Conservation (phyloP, 306 rosid species). For the Cucumis cinereus region DNA sequence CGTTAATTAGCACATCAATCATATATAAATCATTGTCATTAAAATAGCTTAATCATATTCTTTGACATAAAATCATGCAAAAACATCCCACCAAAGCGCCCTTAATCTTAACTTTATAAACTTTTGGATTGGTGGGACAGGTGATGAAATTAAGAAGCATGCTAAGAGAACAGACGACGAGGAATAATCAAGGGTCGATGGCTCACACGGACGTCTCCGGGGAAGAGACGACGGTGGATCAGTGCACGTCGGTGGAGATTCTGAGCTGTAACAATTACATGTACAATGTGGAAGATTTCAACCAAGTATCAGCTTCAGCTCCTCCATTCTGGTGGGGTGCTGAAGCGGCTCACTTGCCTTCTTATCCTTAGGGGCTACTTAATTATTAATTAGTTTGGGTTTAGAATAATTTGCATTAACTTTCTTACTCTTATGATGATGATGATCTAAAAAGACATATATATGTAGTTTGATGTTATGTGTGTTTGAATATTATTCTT, state of each 20-base stretch:
- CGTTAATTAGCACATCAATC: too few species aligned
- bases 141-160: constrained; percentile 52
- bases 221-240: constrained; percentile 76
- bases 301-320: constrained; percentile 33
- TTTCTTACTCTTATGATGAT: neutral
- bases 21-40: too few species aligned
- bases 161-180: constrained; percentile 44
- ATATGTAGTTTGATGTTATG: neutral
- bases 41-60: too few species aligned
- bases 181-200: constrained; percentile 43
- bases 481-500: neutral
- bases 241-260: constrained; percentile 47
- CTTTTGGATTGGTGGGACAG: constrained; percentile 11
- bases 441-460: neutral
- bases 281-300: constrained; percentile 44
- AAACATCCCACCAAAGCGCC: neutral
- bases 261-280: constrained; percentile 31
- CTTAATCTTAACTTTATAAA: neutral
- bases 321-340: constrained; percentile 41
- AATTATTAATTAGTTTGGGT: neutral
- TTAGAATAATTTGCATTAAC: neutral
- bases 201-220: constrained; percentile 60
- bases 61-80: neutral
- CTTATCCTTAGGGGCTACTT: constrained; percentile 23
- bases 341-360: constrained; percentile 16